phyloP scores from a whole-genome alignment of 345 rosid species.

The Euphorbia peplus region DNA sequence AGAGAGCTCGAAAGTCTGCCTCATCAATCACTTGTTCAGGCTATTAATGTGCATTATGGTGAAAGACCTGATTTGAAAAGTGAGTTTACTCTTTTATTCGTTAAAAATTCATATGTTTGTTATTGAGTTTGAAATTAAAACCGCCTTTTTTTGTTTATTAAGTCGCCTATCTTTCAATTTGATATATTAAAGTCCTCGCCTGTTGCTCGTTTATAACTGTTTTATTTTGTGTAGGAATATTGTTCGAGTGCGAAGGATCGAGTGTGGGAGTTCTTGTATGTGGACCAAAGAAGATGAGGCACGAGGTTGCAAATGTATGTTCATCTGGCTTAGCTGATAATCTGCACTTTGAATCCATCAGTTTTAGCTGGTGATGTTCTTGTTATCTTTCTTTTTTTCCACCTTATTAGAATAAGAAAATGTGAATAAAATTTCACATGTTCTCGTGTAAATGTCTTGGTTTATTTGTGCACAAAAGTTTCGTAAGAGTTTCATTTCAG shows the following conservation, averaged over 20 bases:
- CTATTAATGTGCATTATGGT: constrained; percentile 51
- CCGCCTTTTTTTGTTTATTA: no score
- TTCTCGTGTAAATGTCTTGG: neutral
- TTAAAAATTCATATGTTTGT: neutral
- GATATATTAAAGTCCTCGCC: no score
- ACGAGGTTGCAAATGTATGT: constrained; percentile 58
- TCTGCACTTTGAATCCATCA: constrained; percentile 66
- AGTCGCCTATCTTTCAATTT: no score
- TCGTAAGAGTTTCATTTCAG: no score
- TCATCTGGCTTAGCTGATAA: constrained; percentile 49
- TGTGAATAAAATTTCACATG: neutral
- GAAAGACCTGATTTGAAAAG: constrained; percentile 64
- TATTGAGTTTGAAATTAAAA: no score
- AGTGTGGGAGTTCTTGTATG: constrained; percentile 67
- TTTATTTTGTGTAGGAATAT: constrained; percentile 40
- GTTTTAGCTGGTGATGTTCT: constrained; percentile 66
- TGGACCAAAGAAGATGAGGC: constrained; percentile 73
- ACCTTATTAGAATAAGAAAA: neutral
- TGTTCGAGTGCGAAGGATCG: constrained; percentile 41
- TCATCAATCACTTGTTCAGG: constrained; percentile 40
- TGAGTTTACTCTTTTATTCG: constrained; percentile 27
- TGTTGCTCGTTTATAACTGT: neutral
- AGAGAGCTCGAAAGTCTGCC: constrained; percentile 63
- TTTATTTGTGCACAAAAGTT: no score
- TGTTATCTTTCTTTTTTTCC: neutral